A percentile compares a stretch with the other conserved stretches of the same genome.
Conservation (phyloP, 2,329 filamentous ascomycete species). For the Bipolaris cookei region DNA sequence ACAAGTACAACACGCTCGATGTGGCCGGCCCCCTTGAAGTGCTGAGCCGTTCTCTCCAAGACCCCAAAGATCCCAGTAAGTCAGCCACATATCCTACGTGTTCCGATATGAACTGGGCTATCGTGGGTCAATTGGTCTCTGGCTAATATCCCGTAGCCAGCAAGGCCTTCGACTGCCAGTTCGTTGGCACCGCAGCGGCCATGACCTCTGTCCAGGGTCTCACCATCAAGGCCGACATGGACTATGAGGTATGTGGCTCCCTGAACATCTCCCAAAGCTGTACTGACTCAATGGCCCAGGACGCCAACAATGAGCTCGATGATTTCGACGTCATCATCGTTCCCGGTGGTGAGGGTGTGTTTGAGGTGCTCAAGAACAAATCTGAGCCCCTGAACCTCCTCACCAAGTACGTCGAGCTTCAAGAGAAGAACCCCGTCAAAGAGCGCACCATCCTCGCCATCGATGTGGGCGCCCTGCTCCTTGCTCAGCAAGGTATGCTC, state of each 20-base stretch:
- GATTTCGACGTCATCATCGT: conserved; percentile 83
- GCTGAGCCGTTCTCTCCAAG: conserved; percentile 61
- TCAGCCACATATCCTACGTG: neutral
- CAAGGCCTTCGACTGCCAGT: conserved; percentile 62
- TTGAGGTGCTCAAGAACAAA: conserved; percentile 70
- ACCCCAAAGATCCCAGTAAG: conserved; percentile 60
- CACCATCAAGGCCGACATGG: conserved; percentile 74
- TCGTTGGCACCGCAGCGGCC: conserved; percentile 55
- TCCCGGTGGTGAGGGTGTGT: conserved; percentile 70
- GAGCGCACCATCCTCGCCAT: conserved; percentile 83
- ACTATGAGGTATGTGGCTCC: conserved; percentile 61
- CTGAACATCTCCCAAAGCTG: neutral
- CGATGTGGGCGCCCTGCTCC: conserved; percentile 79
- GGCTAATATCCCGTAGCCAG: conserved; percentile 50
- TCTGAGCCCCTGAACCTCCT: conserved; percentile 68
- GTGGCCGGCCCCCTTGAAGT: conserved; percentile 65
- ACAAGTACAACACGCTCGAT: conserved; percentile 63
- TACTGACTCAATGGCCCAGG: conserved; percentile 39
- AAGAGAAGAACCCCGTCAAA: conserved; percentile 77
- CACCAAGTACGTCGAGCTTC: conserved; percentile 76
- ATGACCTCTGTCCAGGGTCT: conserved; percentile 67
- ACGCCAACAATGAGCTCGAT: conserved; percentile 73
- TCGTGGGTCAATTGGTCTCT: conserved; percentile 8
- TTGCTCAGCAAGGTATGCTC: conserved; percentile 77
- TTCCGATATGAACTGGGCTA: neutral